Evolutionary conservation across 768 basidiomycete species (phyloP).

Genomic region (Pleurotus djamor): DNA sequence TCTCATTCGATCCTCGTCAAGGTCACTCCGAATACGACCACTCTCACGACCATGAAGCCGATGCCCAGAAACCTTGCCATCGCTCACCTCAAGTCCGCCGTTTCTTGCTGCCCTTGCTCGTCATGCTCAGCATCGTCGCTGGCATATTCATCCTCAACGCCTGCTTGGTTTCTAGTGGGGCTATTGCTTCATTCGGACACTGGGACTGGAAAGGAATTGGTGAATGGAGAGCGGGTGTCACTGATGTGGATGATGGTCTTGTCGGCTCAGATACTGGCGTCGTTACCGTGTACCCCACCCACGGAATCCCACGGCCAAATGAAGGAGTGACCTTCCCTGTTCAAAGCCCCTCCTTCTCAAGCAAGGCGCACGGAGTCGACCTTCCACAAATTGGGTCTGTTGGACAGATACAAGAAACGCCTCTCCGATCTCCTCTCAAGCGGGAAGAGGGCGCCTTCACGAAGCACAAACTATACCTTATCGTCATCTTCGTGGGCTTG

Average conservation of each 20-base stretch:
- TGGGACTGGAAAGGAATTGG: conserved; percentile 7
- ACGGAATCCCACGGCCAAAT: neutral
- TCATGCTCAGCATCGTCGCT: neutral
- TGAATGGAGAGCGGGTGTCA: neutral
- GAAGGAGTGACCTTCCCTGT: no score
- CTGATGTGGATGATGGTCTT: neutral
- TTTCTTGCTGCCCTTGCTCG: neutral
- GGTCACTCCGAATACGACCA: neutral
- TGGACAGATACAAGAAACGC: neutral
- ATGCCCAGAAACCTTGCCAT: neutral
- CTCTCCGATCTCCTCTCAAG: neutral
- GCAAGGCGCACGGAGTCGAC: neutral
- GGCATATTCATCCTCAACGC: conserved; percentile 2
- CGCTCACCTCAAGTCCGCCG: neutral
- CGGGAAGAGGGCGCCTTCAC: conserved; percentile 1
- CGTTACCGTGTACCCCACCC: neutral
- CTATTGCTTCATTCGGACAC: neutral
- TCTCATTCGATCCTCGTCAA: neutral
- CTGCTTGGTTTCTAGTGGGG: neutral
- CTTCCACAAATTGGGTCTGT: neutral
- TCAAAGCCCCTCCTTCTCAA: no score
- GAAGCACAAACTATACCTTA: conserved; percentile 43
- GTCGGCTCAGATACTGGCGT: neutral
- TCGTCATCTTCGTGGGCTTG: conserved; percentile 62
- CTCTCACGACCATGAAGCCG: neutral